A percentile compares a stretch with the other conserved stretches of the same genome.
Conservation (phyloP, 1,139 yeast genomes). For the Yamadazyma epiphylla region DNA sequence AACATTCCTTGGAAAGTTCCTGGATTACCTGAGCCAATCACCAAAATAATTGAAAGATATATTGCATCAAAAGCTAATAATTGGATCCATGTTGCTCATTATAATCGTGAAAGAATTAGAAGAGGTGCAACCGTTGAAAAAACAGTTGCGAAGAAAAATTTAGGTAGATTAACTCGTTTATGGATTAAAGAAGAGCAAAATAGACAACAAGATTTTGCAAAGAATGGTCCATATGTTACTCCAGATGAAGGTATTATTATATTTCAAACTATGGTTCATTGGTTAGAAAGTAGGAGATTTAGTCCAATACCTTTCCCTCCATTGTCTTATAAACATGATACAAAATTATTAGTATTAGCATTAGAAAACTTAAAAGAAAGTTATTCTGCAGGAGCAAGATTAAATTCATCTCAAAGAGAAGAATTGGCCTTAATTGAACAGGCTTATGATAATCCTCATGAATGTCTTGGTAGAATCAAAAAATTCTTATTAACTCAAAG, state of each 20-base stretch:
- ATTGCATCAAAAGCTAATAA: conserved; percentile 96
- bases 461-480: conserved; percentile 80
- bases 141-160: conserved; percentile 86
- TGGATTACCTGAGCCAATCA: conserved; percentile 90
- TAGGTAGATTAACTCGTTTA: conserved; percentile 85
- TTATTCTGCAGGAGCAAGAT: conserved; percentile 75
- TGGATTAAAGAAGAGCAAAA: conserved; percentile 95
- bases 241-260: conserved; percentile 88
- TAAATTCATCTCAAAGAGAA: conserved; percentile 86
- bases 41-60: conserved; percentile 79
- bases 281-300: conserved; percentile 87
- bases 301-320: conserved; percentile 95
- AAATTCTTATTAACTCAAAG: conserved; percentile 82
- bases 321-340: conserved; percentile 85
- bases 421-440: conserved; percentile 92
- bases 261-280: conserved; percentile 82
- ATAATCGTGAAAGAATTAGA: conserved; percentile 82
- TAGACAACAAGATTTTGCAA: conserved; percentile 73
- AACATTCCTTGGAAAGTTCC: conserved; percentile 98
- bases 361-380: conserved; percentile 83
- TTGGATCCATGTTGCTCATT: conserved; percentile 92
- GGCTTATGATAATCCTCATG: conserved; percentile 96
- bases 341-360: conserved; percentile 83
- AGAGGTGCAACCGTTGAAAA: conserved; percentile 91
- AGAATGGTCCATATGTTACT: conserved; percentile 82